A percentile compares a stretch with the other conserved stretches of the same genome.
phyloP scores from a whole-genome alignment of 352 stramenopile species.

The Phytophthora idaei region DNA sequence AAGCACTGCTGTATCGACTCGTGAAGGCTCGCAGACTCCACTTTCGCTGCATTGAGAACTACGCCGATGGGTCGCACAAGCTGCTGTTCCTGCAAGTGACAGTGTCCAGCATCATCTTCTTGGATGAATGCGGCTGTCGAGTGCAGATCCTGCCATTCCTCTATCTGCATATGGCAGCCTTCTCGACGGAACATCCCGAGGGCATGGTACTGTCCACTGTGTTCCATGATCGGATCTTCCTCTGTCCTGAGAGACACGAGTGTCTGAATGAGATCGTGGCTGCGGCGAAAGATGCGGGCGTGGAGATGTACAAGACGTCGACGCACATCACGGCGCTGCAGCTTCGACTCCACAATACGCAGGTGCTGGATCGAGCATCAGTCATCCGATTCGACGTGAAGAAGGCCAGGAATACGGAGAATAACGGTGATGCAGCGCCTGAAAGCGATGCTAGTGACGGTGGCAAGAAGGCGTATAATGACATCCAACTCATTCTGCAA shows the following conservation, averaged over 20 bases:
- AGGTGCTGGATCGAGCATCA: slow-evolving; percentile 59
- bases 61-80: slow-evolving; percentile 64
- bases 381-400: slow-evolving; percentile 74
- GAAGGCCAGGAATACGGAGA: slow-evolving; percentile 33
- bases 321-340: slow-evolving; percentile 54
- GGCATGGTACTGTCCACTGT: slow-evolving; percentile 64
- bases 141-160: slow-evolving; percentile 59
- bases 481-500: slow-evolving; percentile 76
- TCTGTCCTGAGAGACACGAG: slow-evolving; percentile 59
- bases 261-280: slow-evolving; percentile 66
- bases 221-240: slow-evolving; percentile 75
- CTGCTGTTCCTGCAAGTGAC: slow-evolving; percentile 58
- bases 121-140: slow-evolving; percentile 54
- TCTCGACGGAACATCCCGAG: slow-evolving; percentile 50
- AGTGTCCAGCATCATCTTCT: slow-evolving; percentile 52
- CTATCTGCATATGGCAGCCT: slow-evolving; percentile 54
- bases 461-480: slow-evolving; percentile 40
- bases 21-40: slow-evolving; percentile 36
- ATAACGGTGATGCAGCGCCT: slow-evolving; percentile 23
- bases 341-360: slow-evolving; percentile 61
- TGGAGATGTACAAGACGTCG: slow-evolving; percentile 44
- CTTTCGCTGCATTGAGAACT: slow-evolving; percentile 72
- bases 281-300: slow-evolving; percentile 49
- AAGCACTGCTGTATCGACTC: slow-evolving; percentile 44
- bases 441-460: slow-evolving; percentile 35